These are phyloP conservation scores for Penicillium sclerotiorum DNA, from an alignment of 2,329 filamentous ascomycete genomes.

Conservation along the genomic window DNA sequence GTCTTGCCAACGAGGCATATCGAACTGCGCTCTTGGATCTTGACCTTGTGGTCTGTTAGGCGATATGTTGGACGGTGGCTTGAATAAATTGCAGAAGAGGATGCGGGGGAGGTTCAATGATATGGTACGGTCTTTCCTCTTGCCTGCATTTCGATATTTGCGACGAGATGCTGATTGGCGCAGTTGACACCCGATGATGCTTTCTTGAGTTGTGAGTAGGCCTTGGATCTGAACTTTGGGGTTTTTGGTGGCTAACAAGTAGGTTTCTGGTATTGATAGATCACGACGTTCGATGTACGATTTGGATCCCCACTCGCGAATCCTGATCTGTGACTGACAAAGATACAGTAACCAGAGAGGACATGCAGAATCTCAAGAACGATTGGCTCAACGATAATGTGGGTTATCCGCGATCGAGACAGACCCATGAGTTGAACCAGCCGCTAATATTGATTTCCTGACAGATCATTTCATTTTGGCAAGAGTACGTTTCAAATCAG, in stretches of 20 bases:
- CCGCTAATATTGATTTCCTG: constrained; percentile 28
- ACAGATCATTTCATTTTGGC: constrained; percentile 95
- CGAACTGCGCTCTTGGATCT: not conserved
- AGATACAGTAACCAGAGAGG: constrained; percentile 75
- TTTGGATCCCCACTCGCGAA: not conserved
- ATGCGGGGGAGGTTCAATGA: constrained; percentile 42
- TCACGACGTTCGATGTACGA: constrained; percentile 65
- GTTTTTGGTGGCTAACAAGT: constrained; percentile 13
- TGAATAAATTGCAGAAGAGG: constrained; percentile 36
- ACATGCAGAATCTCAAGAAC: constrained; percentile 82
- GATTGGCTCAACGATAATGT: constrained; percentile 98
- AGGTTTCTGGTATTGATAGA: constrained; percentile 52
- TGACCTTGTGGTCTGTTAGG: not conserved
- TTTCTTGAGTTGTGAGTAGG: constrained; percentile 68
- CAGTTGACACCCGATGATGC: constrained; percentile 65
- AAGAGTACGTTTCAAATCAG: constrained; percentile 66
- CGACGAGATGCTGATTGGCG: constrained; percentile 21
- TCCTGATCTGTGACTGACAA: constrained; percentile 15
- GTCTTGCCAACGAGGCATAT: not conserved
- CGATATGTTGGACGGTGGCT: constrained; percentile 23
- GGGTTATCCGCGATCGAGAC: too few species aligned
- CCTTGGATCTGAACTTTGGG: not conserved
- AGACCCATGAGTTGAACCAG: too few species aligned
- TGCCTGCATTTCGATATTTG: not conserved
- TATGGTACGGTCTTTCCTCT: constrained; percentile 34